A percentile compares a stretch with the other conserved stretches of the same genome.
These are phyloP conservation scores for Neurospora sp. DNA, from an alignment of 495 filamentous ascomycete species.

Conservation along the genomic window DNA sequence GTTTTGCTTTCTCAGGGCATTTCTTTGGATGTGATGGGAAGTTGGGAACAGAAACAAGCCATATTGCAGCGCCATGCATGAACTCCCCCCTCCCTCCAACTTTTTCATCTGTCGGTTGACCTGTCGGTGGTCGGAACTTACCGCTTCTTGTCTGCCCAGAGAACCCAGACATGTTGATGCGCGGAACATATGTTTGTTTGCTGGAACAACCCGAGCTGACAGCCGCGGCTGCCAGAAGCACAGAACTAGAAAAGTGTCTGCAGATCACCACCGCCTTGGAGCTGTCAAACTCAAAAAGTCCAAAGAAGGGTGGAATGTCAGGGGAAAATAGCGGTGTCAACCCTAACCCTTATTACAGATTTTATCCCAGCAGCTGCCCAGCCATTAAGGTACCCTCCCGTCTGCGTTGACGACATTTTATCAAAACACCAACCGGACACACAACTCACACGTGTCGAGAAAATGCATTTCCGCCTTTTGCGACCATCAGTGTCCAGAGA, in stretches of 20 bases:
- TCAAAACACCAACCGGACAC: background rate
- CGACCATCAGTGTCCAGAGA: background rate
- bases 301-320: background rate
- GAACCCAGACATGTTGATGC: background rate
- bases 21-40: background rate
- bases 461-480: background rate
- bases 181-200: background rate
- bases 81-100: background rate
- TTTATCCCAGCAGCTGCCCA: background rate
- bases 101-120: background rate
- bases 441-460: background rate
- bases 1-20: background rate
- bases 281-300: background rate
- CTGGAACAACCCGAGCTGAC: background rate
- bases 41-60: background rate
- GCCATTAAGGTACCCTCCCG: background rate
- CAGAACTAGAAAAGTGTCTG: background rate
- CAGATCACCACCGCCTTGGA: background rate
- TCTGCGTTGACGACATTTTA: background rate
- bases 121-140: background rate
- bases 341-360: background rate
- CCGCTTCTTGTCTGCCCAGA: background rate
- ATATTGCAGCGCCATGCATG: background rate
- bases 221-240: background rate
- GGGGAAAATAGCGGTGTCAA: background rate